Conservation (phyloP, 2,329 filamentous ascomycete species). For the Trichoderma sp. region DNA sequence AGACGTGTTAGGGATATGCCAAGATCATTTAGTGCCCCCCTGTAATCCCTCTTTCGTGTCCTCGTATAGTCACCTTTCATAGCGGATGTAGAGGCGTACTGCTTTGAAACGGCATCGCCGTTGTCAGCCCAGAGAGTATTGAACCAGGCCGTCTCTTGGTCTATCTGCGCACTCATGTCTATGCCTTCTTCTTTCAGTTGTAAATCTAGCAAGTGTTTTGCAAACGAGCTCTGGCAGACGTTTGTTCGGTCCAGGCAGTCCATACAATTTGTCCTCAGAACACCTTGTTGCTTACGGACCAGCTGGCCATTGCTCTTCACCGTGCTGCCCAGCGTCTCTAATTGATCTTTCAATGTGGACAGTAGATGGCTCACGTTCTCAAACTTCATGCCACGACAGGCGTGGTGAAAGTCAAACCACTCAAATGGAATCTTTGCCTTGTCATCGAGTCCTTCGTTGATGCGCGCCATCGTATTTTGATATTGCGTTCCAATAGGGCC, state of each 20-base stretch:
- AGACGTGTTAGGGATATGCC: slow-evolving; percentile 81
- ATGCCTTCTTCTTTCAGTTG: slow-evolving; percentile 78
- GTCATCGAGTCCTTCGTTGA: slow-evolving; percentile 65
- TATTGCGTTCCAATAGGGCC: slow-evolving; percentile 76
- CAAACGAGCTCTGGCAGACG: slow-evolving; percentile 91
- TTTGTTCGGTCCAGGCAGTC: slow-evolving; percentile 96
- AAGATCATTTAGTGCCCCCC: slow-evolving; percentile 87
- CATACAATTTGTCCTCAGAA: slow-evolving; percentile 97
- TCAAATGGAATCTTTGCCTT: slow-evolving; percentile 60
- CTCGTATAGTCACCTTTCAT: slow-evolving; percentile 97
- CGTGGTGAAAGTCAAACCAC: slow-evolving; percentile 97
- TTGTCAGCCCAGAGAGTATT: slow-evolving; percentile 98
- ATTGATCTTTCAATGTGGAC: slow-evolving; percentile 64
- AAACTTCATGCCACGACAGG: slow-evolving; percentile 95
- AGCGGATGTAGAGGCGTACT: slow-evolving; percentile 93
- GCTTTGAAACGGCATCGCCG: slow-evolving; percentile 90
- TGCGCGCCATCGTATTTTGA: slow-evolving; percentile 63
- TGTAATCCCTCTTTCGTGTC: slow-evolving; percentile 85
- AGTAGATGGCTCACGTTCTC: slow-evolving; percentile 87
- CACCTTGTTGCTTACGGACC: slow-evolving; percentile 62
- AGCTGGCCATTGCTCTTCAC: slow-evolving; percentile 52
- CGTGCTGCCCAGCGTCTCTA: slow-evolving; percentile 73
- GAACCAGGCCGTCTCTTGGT: slow-evolving; percentile 87
- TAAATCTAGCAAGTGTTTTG: slow-evolving; percentile 74
- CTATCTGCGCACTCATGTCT: slow-evolving; percentile 70